A percentile compares a stretch with the other conserved stretches of the same genome.
These are phyloP conservation scores for Yamadazyma conglobata DNA, from an alignment of 1,139 yeast genomes.

Conservation along the genomic window DNA sequence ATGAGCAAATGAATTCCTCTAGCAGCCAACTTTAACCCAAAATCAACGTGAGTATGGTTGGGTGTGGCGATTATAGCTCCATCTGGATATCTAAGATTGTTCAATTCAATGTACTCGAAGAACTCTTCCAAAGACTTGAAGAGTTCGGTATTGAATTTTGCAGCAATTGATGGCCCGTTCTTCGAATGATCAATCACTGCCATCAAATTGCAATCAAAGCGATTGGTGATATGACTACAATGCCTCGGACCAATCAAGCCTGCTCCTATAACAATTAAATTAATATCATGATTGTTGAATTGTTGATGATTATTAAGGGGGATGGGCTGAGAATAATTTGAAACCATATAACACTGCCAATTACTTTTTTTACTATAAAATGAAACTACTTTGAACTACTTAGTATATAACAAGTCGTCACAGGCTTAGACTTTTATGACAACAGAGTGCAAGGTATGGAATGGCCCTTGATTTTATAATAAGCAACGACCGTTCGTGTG, in stretches of 20 bases:
- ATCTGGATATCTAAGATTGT: constrained; percentile 23
- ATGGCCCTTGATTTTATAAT: too few species aligned
- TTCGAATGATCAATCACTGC: constrained; percentile 40
- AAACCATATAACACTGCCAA: too few species aligned
- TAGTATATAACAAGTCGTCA: too few species aligned
- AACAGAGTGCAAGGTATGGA: too few species aligned
- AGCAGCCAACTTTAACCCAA: constrained; percentile 31
- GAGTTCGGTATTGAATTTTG: constrained; percentile 24
- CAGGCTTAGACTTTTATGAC: too few species aligned
- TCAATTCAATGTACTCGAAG: constrained; percentile 25
- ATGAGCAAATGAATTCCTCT: constrained; percentile 34
- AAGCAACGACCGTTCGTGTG: too few species aligned
- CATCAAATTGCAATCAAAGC: constrained; percentile 23
- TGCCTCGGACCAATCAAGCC: constrained; percentile 45
- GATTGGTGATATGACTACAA: constrained; percentile 28
- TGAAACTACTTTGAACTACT: too few species aligned
- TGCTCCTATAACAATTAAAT: constrained; percentile 25
- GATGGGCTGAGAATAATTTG: too few species aligned
- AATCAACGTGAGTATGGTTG: constrained; percentile 34
- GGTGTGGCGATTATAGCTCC: constrained; percentile 43
- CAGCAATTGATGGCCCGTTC: constrained; percentile 36
- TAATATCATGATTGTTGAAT: constrained; percentile 2
- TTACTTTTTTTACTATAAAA: too few species aligned
- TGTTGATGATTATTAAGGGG: too few species aligned
- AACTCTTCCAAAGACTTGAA: constrained; percentile 28